Base-by-base conservation (phyloP, 2,329 filamentous ascomycete species). In the Penicillium rolfsii region DNA sequence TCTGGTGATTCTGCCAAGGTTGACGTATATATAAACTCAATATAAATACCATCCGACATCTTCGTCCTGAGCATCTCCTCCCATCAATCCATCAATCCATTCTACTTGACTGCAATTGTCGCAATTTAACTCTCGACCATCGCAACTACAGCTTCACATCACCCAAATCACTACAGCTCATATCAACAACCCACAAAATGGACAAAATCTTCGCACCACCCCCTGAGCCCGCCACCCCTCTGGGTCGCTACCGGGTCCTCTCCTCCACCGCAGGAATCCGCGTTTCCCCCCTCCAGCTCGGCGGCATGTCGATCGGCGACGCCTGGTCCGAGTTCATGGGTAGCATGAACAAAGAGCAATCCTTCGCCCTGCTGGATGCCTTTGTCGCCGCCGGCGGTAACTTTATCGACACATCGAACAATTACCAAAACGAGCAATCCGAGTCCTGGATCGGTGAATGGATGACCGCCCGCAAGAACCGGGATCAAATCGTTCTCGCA, bases 331-430 rank as follows among this genome's bases (percentile, higher is more conserved):
- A 74, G 52, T 80, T 80, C 55, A 84, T 91, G 83, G 89, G 89
- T 35, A 81, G 82, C 40, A 90, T 88, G 74, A 82, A 85, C 71
- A 85, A 90, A 71, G 80, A 85, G 53, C 82, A 82, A 1, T 81
- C 84, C 1, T 88, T 90, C 65, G 78, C 81, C 22, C 85, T 91
- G 28, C 81, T 91, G 8, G 88, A 91, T 69, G 85, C 83, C 70
- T 91, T 85, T 76, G 85, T 83, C 61, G 81, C 83, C 5, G 82
- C 87, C 0, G 87, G 87, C 4, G 89, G 89, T 26, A 91, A 91
- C 76, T 91, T 91, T 74, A 87, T 91, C 70, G 89, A 91, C 72
- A 90, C 87, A 0, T 70, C 87, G 60, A 89, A 87, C 77, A 88
- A 87, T 73, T 91, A 91, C 75, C 88, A 89, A 67, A 77, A 80